phyloP scores from a whole-genome alignment of 2,329 filamentous ascomycete genomes.

The Xylariaceae sp. region DNA sequence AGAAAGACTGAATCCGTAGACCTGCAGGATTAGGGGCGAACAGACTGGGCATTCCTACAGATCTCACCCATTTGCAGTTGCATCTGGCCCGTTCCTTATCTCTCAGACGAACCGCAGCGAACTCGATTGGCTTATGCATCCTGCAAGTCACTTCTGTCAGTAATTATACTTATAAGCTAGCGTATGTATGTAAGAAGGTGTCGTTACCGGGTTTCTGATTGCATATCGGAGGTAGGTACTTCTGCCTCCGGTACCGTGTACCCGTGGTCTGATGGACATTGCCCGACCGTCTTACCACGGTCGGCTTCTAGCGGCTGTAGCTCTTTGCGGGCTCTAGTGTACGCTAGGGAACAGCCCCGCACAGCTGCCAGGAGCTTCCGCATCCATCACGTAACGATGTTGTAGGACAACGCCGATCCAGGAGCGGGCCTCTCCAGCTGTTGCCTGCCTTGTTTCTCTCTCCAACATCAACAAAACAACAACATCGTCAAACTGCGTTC shows the following conservation, averaged over 20 bases:
- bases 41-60: no score
- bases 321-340: conserved; percentile 10
- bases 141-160: not conserved
- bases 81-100: no score
- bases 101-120: not conserved
- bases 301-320: conserved; percentile 13
- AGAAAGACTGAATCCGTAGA: no score
- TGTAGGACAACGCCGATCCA: conserved; percentile 12
- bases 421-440: conserved; percentile 2
- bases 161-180: not conserved
- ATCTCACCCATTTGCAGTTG: no score
- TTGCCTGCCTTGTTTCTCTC: not conserved
- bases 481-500: not conserved
- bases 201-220: not conserved
- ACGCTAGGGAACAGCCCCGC: not conserved
- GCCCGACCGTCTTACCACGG: not conserved
- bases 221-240: no score
- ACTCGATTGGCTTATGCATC: not conserved
- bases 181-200: not conserved
- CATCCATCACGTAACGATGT: conserved; percentile 5
- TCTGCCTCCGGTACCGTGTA: not conserved
- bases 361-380: conserved; percentile 7
- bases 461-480: not conserved
- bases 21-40: no score
- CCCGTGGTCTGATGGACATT: not conserved